These are phyloP conservation scores for Ulvella scutata DNA, from an alignment of 139 green algal species.

Conservation along the genomic window DNA sequence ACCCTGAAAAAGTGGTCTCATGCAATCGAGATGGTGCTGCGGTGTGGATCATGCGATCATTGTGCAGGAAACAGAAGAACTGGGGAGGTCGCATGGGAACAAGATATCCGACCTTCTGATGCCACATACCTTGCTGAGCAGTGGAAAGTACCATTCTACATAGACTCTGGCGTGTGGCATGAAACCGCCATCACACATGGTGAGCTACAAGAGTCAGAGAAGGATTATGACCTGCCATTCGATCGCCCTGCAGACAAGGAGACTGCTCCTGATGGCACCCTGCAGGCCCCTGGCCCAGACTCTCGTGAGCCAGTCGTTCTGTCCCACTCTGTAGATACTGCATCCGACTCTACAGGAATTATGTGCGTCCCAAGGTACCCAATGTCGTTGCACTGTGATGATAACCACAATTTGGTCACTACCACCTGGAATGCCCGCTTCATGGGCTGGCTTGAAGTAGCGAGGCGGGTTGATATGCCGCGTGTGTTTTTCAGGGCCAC, in stretches of 20 bases:
- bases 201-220: background rate
- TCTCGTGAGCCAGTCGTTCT: background rate
- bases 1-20: no score
- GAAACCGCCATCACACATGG: background rate
- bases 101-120: background rate
- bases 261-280: background rate
- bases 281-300: background rate
- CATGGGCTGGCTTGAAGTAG: no score
- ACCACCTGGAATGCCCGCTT: no score
- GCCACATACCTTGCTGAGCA: background rate
- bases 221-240: background rate
- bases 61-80: background rate
- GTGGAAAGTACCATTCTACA: background rate
- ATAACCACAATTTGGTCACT: no score
- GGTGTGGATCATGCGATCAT: no score
- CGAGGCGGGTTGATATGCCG: no score
- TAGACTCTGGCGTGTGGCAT: background rate
- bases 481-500: background rate
- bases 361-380: background rate
- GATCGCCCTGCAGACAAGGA: background rate
- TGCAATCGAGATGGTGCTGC: no score
- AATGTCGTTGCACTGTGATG: no score
- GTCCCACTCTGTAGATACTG: background rate
- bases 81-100: background rate
- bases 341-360: no score